phyloP scores from a whole-genome alignment of 371 early-diverging fungal genomes.

The Mycotypha africana region DNA sequence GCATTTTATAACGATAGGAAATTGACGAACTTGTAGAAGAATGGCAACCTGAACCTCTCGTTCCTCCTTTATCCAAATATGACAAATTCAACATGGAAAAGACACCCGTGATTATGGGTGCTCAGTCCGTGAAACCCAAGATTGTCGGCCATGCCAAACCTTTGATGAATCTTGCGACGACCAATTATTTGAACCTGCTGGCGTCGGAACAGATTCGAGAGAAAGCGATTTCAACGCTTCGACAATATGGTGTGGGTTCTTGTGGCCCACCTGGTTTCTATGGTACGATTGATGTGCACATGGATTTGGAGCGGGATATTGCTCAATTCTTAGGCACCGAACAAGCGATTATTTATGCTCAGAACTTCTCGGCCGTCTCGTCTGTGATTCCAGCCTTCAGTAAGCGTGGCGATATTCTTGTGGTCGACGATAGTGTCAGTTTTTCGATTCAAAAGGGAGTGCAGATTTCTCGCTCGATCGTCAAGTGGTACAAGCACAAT shows the following conservation, averaged over 20 bases:
- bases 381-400: conserved; percentile 98
- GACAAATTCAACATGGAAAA: conserved; percentile 78
- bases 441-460: conserved; percentile 92
- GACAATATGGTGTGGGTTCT: conserved; percentile 98
- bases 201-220: conserved; percentile 74
- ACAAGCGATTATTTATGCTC: conserved; percentile 96
- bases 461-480: conserved; percentile 82
- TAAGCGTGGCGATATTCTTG: conserved; percentile 95
- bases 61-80: conserved; percentile 67
- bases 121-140: conserved; percentile 55
- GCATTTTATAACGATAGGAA: conserved; percentile 18
- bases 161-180: conserved; percentile 79
- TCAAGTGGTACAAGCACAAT: conserved; percentile 93
- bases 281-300: conserved; percentile 98
- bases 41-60: conserved; percentile 96
- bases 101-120: conserved; percentile 70
- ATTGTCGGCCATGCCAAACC: conserved; percentile 47
- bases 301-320: conserved; percentile 91
- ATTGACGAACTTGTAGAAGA: conserved; percentile 88
- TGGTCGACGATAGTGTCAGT: conserved; percentile 86
- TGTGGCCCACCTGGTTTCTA: conserved; percentile 99
- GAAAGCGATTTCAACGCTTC: conserved; percentile 83
- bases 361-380: conserved; percentile 92
- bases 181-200: conserved; percentile 84
- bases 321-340: conserved; percentile 89